Percentiles rank a stretch among this genome's conserved stretches.
Conservation (phyloP, 495 filamentous ascomycete genomes). For the Achaetomiella virescens region DNA sequence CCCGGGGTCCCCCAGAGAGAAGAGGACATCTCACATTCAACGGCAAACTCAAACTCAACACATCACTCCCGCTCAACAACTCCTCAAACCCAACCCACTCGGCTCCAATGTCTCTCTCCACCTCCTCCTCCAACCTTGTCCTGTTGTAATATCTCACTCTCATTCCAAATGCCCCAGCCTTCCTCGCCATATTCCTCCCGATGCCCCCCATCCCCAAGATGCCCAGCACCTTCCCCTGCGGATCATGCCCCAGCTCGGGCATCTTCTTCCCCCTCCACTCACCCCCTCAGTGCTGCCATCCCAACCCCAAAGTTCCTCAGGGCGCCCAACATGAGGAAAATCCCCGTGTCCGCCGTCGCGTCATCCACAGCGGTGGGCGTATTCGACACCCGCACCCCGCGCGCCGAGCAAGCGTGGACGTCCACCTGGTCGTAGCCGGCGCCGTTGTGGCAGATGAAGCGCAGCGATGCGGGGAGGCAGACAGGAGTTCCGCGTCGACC, state of each 20-base stretch:
- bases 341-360: conserved; percentile 69
- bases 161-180: conserved; percentile 59
- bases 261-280: conserved; percentile 48
- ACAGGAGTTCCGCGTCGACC: conserved; percentile 61
- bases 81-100: conserved; percentile 65
- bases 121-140: conserved; percentile 34
- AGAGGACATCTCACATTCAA: conserved; percentile 51
- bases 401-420: conserved; percentile 60
- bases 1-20: conserved; percentile 4
- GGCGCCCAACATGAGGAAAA: conserved; percentile 74
- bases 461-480: conserved; percentile 59
- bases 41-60: conserved; percentile 70
- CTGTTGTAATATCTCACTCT: conserved; percentile 65
- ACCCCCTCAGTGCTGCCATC: conserved; percentile 54
- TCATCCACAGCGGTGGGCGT: conserved; percentile 75
- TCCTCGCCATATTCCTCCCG: conserved; percentile 48
- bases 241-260: conserved; percentile 55
- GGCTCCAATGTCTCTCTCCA: conserved; percentile 54
- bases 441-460: conserved; percentile 80
- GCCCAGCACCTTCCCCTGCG: conserved; percentile 64
- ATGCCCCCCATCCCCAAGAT: conserved; percentile 90
- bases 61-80: conserved; percentile 59
- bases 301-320: conserved; percentile 62
- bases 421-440: conserved; percentile 81
- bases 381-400: conserved; percentile 66